A percentile compares a stretch with the other conserved stretches of the same genome.
Conservation (phyloP, 2,329 filamentous ascomycete species). For the Botryotinia calthae region DNA sequence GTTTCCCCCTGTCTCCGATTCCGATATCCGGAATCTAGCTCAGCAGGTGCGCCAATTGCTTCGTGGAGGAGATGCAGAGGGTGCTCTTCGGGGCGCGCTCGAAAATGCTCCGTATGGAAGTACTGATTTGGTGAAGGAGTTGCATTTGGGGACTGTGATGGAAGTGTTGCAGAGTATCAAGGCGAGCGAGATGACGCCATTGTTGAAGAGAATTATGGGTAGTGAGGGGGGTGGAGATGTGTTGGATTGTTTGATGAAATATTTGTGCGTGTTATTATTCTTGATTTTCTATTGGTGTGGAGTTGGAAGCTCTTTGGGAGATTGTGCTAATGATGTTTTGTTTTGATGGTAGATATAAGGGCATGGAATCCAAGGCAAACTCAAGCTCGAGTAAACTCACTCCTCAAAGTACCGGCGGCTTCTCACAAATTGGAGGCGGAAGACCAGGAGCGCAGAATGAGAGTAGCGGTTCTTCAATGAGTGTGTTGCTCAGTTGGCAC, state of each 20-base stretch:
- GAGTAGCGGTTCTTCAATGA: slow-evolving; percentile 86
- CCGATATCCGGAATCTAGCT: slow-evolving; percentile 74
- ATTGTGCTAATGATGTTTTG: slow-evolving; percentile 4
- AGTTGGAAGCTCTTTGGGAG: neutral
- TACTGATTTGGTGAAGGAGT: slow-evolving; percentile 63
- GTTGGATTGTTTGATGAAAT: slow-evolving; percentile 95
- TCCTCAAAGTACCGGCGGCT: slow-evolving; percentile 75
- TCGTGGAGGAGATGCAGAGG: slow-evolving; percentile 81
- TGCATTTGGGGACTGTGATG: slow-evolving; percentile 81
- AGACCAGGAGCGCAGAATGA: slow-evolving; percentile 55
- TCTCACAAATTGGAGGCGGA: slow-evolving; percentile 68
- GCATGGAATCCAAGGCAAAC: slow-evolving; percentile 60
- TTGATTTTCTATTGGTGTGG: neutral
- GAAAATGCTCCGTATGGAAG: slow-evolving; percentile 79
- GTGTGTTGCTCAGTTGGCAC: slow-evolving; percentile 95
- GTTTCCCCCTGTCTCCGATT: slow-evolving; percentile 69
- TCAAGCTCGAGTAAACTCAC: slow-evolving; percentile 47
- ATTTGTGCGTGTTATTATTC: slow-evolving; percentile 63
- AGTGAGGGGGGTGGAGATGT: slow-evolving; percentile 79
- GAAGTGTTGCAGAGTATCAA: slow-evolving; percentile 97
- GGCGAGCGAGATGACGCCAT: slow-evolving; percentile 89
- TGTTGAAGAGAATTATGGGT: slow-evolving; percentile 77
- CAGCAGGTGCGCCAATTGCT: slow-evolving; percentile 84
- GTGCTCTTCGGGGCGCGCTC: slow-evolving; percentile 77
- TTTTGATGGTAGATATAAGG: slow-evolving; percentile 68